A percentile compares a stretch with the other conserved stretches of the same genome.
phyloP scores from a whole-genome alignment of 495 filamentous ascomycete genomes.

The Annulohypoxylon nitens region DNA sequence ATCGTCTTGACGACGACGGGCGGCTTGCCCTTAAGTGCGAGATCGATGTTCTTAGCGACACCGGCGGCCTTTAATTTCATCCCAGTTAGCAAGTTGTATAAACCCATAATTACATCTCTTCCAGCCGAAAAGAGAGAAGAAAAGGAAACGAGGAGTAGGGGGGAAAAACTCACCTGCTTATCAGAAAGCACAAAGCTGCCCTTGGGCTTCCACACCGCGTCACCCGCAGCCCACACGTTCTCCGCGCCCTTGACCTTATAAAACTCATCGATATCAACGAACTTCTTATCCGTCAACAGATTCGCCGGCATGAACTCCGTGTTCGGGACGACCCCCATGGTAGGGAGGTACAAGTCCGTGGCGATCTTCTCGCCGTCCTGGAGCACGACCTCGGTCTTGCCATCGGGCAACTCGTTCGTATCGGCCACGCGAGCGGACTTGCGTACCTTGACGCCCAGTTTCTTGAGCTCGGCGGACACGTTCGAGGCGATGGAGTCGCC shows the following conservation, averaged over 20 bases:
- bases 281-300: slow-evolving; percentile 64
- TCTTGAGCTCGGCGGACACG: slow-evolving; percentile 60
- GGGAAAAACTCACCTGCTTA: slow-evolving; percentile 53
- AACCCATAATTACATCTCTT: not conserved
- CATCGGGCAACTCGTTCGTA: slow-evolving; percentile 40
- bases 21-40: slow-evolving; percentile 51
- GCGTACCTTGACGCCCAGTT: slow-evolving; percentile 64
- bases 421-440: slow-evolving; percentile 54
- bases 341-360: slow-evolving; percentile 74
- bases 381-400: slow-evolving; percentile 57
- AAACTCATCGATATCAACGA: slow-evolving; percentile 68
- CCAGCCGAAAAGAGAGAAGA: not conserved
- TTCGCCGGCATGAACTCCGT: slow-evolving; percentile 67
- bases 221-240: slow-evolving; percentile 68
- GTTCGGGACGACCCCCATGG: slow-evolving; percentile 72
- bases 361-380: slow-evolving; percentile 55
- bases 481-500: slow-evolving; percentile 52
- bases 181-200: slow-evolving; percentile 62
- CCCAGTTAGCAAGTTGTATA: not conserved
- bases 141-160: not conserved
- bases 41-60: slow-evolving; percentile 61
- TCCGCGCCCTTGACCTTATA: slow-evolving; percentile 61
- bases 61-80: slow-evolving; percentile 50
- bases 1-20: slow-evolving; percentile 55
- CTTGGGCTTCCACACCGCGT: slow-evolving; percentile 62